These are phyloP conservation scores for Microdochium paspali DNA, from an alignment of 2,329 filamentous ascomycete genomes.

Conservation along the genomic window DNA sequence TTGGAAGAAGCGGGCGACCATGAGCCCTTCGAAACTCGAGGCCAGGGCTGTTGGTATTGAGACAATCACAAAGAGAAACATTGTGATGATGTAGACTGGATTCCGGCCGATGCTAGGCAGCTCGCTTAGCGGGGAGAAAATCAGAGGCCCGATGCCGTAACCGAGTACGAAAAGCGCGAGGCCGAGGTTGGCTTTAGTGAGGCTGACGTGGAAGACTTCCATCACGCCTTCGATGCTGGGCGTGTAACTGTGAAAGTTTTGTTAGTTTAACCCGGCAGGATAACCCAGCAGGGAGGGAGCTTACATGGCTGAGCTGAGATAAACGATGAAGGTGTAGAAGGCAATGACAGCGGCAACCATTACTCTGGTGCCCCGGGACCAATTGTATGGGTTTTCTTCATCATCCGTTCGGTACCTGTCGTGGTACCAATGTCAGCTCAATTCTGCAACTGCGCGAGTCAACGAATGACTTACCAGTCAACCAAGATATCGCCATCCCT, in stretches of 20 bases:
- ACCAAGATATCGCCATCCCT: slow-evolving; percentile 17
- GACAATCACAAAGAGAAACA: slow-evolving; percentile 59
- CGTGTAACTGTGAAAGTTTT: slow-evolving; percentile 31
- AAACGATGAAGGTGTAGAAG: slow-evolving; percentile 51
- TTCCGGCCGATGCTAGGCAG: slow-evolving; percentile 59
- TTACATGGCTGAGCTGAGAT: slow-evolving; percentile 44
- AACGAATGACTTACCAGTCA: slow-evolving; percentile 7
- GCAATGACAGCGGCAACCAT: slow-evolving; percentile 35
- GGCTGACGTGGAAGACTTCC: slow-evolving; percentile 39
- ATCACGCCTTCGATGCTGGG: slow-evolving; percentile 36
- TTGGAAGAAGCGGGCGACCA: slow-evolving; percentile 55
- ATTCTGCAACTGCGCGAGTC: not conserved
- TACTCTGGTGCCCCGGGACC: slow-evolving; percentile 31
- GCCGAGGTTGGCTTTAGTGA: slow-evolving; percentile 43
- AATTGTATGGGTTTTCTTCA: slow-evolving; percentile 45
- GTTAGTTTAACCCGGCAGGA: not conserved
- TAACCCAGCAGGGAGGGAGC: slow-evolving; percentile 21
- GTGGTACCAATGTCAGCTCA: not conserved
- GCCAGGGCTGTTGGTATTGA: slow-evolving; percentile 55
- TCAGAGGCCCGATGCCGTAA: slow-evolving; percentile 52
- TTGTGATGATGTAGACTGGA: slow-evolving; percentile 57
- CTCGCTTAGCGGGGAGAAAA: slow-evolving; percentile 59
- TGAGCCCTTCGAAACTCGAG: slow-evolving; percentile 51
- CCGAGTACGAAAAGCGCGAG: slow-evolving; percentile 55
- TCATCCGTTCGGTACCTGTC: slow-evolving; percentile 38